phyloP scores from a whole-genome alignment of 2,329 filamentous ascomycete species.

The Daldinia sp. region DNA sequence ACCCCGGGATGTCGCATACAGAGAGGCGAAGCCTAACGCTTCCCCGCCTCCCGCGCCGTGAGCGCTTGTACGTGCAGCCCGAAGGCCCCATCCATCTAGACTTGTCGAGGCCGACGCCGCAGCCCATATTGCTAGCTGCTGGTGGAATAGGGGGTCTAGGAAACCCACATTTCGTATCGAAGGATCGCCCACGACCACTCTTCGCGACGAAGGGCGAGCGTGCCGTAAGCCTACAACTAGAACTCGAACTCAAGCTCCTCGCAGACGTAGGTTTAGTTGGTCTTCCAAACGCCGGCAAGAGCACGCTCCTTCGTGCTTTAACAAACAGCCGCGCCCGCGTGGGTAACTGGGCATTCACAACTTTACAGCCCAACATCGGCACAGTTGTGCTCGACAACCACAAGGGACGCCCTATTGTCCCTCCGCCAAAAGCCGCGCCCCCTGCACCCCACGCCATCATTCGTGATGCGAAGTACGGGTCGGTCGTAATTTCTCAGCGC shows the following conservation, averaged over 20 bases:
- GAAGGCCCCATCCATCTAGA: conserved; percentile 78
- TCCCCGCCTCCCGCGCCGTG: conserved; percentile 64
- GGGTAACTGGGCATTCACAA: conserved; percentile 97
- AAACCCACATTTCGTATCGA: conserved; percentile 91
- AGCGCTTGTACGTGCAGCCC: conserved; percentile 74
- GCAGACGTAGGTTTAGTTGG: conserved; percentile 96
- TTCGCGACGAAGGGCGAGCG: conserved; percentile 89
- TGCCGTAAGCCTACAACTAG: conserved; percentile 81
- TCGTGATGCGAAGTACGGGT: conserved; percentile 48
- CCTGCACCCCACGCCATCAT: conserved; percentile 57
- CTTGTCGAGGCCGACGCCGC: conserved; percentile 80
- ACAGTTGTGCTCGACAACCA: conserved; percentile 93
- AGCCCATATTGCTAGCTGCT: conserved; percentile 85
- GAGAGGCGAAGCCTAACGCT: conserved; percentile 70
- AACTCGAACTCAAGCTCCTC: conserved; percentile 93
- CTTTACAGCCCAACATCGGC: conserved; percentile 92
- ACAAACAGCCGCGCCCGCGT: conserved; percentile 90
- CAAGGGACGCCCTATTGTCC: conserved; percentile 75
- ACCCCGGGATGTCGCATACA: conserved; percentile 79
- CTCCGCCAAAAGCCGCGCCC: conserved; percentile 47
- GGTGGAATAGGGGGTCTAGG: conserved; percentile 91
- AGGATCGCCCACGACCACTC: conserved; percentile 79
- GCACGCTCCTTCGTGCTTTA: conserved; percentile 86
- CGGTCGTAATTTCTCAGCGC: conserved; percentile 47
- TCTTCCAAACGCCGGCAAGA: conserved; percentile 95